Conservation (phyloP, 768 basidiomycete genomes). For the Hortiboletus campestris region DNA sequence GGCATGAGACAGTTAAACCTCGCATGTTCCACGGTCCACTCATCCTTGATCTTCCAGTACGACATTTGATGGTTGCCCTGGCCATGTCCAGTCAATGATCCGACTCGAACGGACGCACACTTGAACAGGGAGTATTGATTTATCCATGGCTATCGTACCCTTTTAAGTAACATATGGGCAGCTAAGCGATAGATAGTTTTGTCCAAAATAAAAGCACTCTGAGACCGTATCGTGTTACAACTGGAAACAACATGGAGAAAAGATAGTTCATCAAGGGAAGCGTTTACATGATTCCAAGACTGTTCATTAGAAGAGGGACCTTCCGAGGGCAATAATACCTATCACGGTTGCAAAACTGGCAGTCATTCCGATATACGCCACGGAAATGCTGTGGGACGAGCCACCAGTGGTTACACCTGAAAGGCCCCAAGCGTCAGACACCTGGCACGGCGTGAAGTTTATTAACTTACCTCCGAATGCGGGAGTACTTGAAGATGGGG, state of each 20-base stretch:
- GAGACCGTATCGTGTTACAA: not conserved
- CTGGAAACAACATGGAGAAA: not conserved
- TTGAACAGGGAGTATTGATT: no score
- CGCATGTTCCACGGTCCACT: not conserved
- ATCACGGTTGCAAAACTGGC: slow-evolving; percentile 6
- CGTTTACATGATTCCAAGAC: not conserved
- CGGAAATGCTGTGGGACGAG: slow-evolving; percentile 9
- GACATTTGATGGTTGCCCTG: slow-evolving; percentile 23
- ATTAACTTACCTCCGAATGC: not conserved
- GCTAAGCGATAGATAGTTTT: no score
- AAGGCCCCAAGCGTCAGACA: not conserved
- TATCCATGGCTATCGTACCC: no score
- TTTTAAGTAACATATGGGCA: no score
- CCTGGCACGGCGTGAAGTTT: not conserved
- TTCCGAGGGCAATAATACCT: slow-evolving; percentile 1
- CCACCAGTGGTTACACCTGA: not conserved
- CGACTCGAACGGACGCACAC: no score
- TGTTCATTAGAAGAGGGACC: not conserved
- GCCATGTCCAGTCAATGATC: no score
- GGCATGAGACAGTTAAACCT: slow-evolving; percentile 9
- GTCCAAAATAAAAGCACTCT: not conserved
- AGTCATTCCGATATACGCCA: not conserved
- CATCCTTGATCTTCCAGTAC: slow-evolving; percentile 1
- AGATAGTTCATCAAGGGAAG: not conserved
- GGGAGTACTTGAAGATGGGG: not conserved